Conservation (phyloP, 805 yeast species). For the Schwanniomyces vanrijiae region DNA sequence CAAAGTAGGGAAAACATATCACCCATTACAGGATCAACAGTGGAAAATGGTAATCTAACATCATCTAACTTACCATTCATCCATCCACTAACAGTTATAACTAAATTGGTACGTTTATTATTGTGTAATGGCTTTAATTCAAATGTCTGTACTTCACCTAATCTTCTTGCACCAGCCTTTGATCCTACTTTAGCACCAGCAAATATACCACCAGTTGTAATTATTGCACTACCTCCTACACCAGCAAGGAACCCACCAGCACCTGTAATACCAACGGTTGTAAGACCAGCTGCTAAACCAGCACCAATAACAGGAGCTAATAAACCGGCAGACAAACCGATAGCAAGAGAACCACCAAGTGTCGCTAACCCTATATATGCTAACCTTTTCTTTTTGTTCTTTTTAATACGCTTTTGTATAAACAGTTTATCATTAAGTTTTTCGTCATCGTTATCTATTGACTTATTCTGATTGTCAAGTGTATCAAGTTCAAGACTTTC, state of each 20-base stretch:
- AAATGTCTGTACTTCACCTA: conserved; percentile 90
- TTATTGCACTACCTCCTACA: conserved; percentile 93
- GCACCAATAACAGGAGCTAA: conserved; percentile 98
- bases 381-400: conserved; percentile 62
- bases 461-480: conserved; percentile 25
- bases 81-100: conserved; percentile 95
- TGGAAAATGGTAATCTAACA: conserved; percentile 91
- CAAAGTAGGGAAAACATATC: conserved; percentile 87
- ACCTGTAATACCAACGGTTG: conserved; percentile 94
- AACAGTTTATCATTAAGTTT: conserved; percentile 78
- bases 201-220: conserved; percentile 87
- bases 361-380: conserved; percentile 94
- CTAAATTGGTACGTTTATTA: conserved; percentile 81
- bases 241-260: conserved; percentile 92
- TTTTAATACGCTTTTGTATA: conserved; percentile 69
- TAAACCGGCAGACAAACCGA: conserved; percentile 93
- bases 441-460: conserved; percentile 63
- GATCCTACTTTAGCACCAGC: conserved; percentile 89
- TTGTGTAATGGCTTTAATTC: conserved; percentile 92
- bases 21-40: conserved; percentile 97
- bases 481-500: conserved; percentile 84
- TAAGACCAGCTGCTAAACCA: conserved; percentile 94
- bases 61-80: conserved; percentile 95
- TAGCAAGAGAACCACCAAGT: conserved; percentile 89
- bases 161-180: conserved; percentile 79